Conservation (phyloP, 2,329 filamentous ascomycete genomes). For the Elsinoe necatrix region DNA sequence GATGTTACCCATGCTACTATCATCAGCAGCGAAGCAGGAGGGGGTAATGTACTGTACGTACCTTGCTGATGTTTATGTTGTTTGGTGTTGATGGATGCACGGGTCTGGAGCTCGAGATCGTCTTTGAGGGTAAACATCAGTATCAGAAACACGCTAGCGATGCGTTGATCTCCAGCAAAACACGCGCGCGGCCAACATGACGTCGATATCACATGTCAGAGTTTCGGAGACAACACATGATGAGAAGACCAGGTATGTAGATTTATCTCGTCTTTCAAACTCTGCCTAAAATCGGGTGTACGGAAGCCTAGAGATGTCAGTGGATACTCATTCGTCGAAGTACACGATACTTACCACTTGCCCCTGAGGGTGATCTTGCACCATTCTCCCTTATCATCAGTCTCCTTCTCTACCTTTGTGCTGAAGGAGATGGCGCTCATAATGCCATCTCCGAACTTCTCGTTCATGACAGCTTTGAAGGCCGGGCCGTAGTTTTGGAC, state of each 20-base stretch:
- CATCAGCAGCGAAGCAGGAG: neutral
- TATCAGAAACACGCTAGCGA: conserved; percentile 2
- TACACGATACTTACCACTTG: conserved; percentile 59
- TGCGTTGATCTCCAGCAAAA: neutral
- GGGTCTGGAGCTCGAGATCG: neutral
- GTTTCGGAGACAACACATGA: neutral
- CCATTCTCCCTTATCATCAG: conserved; percentile 76
- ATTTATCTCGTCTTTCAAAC: neutral
- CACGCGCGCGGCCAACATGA: neutral
- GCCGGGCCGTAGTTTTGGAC: conserved; percentile 96
- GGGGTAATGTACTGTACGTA: neutral
- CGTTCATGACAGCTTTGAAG: conserved; percentile 89
- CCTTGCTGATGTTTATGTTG: neutral
- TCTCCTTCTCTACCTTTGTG: conserved; percentile 89
- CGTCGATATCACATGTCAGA: conserved; percentile 10
- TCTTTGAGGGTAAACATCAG: neutral
- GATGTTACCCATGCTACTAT: neutral
- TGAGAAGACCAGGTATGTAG: neutral
- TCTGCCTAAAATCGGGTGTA: conserved; percentile 39
- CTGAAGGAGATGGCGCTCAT: conserved; percentile 94
- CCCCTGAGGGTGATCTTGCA: conserved; percentile 74
- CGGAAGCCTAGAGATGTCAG: conserved; percentile 34
- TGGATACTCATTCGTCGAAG: neutral
- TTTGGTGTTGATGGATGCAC: neutral
- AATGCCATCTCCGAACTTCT: conserved; percentile 75